These are phyloP conservation scores for Draba incana DNA, from an alignment of 345 rosid species.

Conservation along the genomic window DNA sequence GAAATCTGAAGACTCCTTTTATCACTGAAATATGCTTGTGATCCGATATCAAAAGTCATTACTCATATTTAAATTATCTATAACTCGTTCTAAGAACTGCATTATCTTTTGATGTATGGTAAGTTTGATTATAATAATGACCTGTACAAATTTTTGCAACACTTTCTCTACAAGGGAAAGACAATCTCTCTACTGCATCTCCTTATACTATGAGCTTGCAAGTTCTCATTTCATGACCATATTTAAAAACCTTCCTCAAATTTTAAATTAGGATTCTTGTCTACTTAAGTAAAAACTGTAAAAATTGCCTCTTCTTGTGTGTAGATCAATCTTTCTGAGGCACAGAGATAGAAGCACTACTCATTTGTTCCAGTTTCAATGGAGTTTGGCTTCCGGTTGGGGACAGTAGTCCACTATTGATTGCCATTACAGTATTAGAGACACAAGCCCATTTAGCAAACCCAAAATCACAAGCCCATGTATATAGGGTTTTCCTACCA, in stretches of 20 bases:
- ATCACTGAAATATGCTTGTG: no score
- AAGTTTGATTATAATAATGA: constrained; percentile 8
- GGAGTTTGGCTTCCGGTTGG: constrained; percentile 44
- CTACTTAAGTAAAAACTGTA: constrained; percentile 11
- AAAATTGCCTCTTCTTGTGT: neutral
- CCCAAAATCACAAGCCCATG: no score
- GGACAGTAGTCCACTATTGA: constrained; percentile 36
- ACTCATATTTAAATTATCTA: neutral
- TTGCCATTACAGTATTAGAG: neutral
- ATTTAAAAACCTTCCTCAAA: constrained; percentile 2
- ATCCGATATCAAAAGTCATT: no score
- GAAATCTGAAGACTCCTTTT: no score
- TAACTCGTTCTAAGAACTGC: neutral
- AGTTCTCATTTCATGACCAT: constrained; percentile 6
- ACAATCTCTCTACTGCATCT: constrained; percentile 16
- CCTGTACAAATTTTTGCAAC: constrained; percentile 26
- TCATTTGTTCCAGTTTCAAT: constrained; percentile 40
- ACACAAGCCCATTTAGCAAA: no score
- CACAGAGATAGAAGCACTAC: constrained; percentile 34
- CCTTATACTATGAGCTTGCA: constrained; percentile 23
- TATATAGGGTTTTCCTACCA: no score
- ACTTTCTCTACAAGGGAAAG: constrained; percentile 31
- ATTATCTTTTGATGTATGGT: neutral
- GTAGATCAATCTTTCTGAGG: constrained; percentile 30
- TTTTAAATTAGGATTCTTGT: constrained; percentile 1